A percentile compares a stretch with the other conserved stretches of the same genome.
Evolutionary conservation across 257 asterid species (phyloP).

Genomic region (Solanum acaule): DNA sequence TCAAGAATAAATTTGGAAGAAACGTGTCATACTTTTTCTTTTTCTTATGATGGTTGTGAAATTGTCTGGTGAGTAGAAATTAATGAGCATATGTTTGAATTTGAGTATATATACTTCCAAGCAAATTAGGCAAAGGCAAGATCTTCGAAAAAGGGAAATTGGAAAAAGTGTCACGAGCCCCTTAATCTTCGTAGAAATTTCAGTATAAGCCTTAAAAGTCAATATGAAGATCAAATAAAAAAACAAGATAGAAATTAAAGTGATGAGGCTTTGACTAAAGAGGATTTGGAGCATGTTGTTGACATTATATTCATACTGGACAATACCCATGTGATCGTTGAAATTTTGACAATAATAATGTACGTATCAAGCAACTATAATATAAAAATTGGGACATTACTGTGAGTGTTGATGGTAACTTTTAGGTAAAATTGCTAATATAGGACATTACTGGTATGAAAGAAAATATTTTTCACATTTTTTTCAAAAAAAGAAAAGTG

Average conservation of each 20-base stretch:
- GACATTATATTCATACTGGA: background rate
- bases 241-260: background rate
- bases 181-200: background rate
- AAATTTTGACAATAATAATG: background rate
- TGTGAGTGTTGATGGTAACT: background rate
- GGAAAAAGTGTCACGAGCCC: background rate
- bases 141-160: background rate
- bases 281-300: background rate
- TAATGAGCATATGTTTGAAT: background rate
- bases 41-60: background rate
- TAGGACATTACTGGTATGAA: too few species aligned
- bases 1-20: background rate
- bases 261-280: background rate
- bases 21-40: background rate
- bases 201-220: background rate
- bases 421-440: background rate
- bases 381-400: background rate
- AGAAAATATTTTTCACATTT: background rate
- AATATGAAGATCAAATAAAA: background rate
- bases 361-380: background rate
- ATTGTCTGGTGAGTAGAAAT: background rate
- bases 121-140: background rate
- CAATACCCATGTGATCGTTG: constrained; percentile 10
- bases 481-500: background rate
- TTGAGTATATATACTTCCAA: background rate